Evolutionary conservation across 441 rosid genomes (phyloP).

Genomic region (Cnidoscolus chayamansa): DNA sequence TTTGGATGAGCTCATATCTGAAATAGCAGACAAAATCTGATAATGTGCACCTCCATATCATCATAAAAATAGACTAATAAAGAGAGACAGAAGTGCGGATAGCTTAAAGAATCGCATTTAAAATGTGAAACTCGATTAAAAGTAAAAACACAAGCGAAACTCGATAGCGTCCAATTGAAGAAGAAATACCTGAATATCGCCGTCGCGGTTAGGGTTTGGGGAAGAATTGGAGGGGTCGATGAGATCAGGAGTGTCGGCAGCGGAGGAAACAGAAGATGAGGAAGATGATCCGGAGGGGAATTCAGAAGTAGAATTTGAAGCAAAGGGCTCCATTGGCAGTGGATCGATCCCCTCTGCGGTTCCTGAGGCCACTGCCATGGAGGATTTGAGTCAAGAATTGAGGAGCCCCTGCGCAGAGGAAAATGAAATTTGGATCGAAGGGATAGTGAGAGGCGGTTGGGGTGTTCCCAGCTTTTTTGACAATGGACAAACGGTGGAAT

Average conservation of each 20-base stretch:
- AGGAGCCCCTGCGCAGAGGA: not conserved
- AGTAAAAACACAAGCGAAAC: not conserved
- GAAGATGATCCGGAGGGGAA: constrained; percentile 34
- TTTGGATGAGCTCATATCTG: not conserved
- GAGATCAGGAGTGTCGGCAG: constrained; percentile 52
- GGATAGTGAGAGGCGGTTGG: constrained; percentile 26
- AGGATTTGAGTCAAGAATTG: not conserved
- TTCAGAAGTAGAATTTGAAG: constrained; percentile 38
- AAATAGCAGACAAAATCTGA: not conserved
- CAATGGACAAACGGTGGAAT: constrained; percentile 23
- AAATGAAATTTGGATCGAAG: constrained; percentile 5
- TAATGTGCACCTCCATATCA: not conserved
- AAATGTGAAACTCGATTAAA: too few relatives aligned
- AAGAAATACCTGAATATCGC: constrained; percentile 51
- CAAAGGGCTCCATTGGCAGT: constrained; percentile 35
- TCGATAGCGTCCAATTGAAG: not conserved
- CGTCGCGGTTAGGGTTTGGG: constrained; percentile 43
- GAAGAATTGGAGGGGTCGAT: constrained; percentile 43
- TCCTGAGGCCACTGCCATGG: constrained; percentile 52
- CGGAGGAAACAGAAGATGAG: constrained; percentile 30
- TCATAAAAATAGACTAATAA: not conserved
- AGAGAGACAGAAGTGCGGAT: not conserved
- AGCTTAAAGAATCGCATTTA: too few relatives aligned
- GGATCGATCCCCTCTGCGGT: constrained; percentile 36
- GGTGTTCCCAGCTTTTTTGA: not conserved